Conservation (phyloP, 768 basidiomycete species). For the Tephrocybe sp. region DNA sequence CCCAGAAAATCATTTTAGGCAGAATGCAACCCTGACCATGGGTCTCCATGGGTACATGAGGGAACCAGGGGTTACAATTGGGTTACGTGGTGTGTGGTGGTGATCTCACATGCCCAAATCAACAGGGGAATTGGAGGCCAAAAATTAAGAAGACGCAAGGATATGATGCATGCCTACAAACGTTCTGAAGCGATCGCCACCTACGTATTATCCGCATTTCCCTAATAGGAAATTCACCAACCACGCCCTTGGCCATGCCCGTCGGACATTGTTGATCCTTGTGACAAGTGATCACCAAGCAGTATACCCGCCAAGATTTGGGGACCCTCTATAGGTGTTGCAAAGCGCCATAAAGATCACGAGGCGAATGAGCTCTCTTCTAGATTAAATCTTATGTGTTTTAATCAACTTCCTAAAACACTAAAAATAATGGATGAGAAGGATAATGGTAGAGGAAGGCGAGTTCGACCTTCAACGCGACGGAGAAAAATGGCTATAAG, state of each 20-base stretch:
- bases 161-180: no score
- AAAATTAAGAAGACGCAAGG: neutral
- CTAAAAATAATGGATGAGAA: no score
- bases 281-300: no score
- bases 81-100: neutral
- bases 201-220: conserved; percentile 1
- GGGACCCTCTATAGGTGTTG: neutral
- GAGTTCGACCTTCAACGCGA: no score
- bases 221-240: conserved; percentile 7
- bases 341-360: no score
- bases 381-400: no score
- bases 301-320: neutral
- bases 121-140: neutral
- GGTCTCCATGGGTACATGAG: conserved; percentile 13
- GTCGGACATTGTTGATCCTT: no score
- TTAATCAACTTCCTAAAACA: no score
- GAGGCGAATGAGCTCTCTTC: no score
- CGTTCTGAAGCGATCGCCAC: neutral
- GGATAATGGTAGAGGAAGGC: no score
- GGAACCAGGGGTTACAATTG: conserved; percentile 7
- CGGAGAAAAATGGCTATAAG: no score
- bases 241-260: conserved; percentile 5
- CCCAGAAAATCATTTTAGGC: neutral
- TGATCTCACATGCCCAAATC: conserved; percentile 8
- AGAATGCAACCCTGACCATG: conserved; percentile 3